phyloP scores from a whole-genome alignment of 2,329 filamentous ascomycete genomes.

The Cordyceps pruinosa region DNA sequence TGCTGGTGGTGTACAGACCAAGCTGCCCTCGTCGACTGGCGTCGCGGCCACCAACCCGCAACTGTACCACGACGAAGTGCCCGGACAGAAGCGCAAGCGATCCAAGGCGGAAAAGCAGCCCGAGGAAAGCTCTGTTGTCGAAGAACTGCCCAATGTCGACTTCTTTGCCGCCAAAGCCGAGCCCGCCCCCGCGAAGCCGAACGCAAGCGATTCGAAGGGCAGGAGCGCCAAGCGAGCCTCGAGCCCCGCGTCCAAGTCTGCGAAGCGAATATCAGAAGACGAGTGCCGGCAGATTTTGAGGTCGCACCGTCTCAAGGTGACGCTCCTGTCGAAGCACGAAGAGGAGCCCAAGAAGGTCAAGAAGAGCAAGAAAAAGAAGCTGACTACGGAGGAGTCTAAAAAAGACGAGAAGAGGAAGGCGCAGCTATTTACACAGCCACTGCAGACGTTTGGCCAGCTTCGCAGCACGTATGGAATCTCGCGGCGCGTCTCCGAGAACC shows the following conservation, averaged over 20 bases:
- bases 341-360: constrained; percentile 43
- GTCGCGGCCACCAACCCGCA: constrained; percentile 61
- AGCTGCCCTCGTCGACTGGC: constrained; percentile 50
- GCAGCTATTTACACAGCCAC: constrained; percentile 69
- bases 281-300: constrained; percentile 68
- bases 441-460: constrained; percentile 70
- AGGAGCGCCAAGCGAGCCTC: constrained; percentile 16
- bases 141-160: constrained; percentile 44
- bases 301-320: constrained; percentile 79
- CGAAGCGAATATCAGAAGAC: constrained; percentile 51
- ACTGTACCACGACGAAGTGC: constrained; percentile 55
- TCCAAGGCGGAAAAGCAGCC: constrained; percentile 24
- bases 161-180: constrained; percentile 50
- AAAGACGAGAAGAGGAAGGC: constrained; percentile 51
- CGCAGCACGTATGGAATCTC: constrained; percentile 66
- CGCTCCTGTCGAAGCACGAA: constrained; percentile 55
- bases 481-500: constrained; percentile 65
- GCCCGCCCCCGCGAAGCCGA: constrained; percentile 16
- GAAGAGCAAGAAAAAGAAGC: constrained; percentile 40
- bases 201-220: constrained; percentile 18
- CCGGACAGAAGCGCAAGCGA: constrained; percentile 51
- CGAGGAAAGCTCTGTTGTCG: constrained; percentile 23
- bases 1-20: constrained; percentile 27
- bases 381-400: constrained; percentile 36
- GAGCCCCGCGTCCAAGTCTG: constrained; percentile 22